Evolutionary conservation across 257 asterid genomes (phyloP).

Genomic region (Nemophila menziesii): DNA sequence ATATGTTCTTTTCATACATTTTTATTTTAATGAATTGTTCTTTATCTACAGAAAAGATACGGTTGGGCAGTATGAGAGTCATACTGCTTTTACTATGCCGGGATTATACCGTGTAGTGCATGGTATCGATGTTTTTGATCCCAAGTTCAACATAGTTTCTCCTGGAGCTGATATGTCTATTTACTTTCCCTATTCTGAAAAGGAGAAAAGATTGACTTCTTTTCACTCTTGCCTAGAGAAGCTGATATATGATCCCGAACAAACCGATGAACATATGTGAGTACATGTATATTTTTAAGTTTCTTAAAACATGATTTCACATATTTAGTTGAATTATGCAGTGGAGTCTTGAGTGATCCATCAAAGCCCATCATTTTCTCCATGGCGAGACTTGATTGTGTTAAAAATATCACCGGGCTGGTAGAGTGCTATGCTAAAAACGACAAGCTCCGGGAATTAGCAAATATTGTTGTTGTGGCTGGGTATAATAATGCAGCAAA

Average conservation of each 20-base stretch:
- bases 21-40: neutral
- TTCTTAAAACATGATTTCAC: neutral
- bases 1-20: neutral
- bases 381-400: slow-evolving; percentile 97
- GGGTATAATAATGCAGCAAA: slow-evolving; percentile 66
- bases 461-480: slow-evolving; percentile 86
- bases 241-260: slow-evolving; percentile 68
- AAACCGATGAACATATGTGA: slow-evolving; percentile 74
- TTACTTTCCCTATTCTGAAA: slow-evolving; percentile 63
- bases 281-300: slow-evolving; percentile 11
- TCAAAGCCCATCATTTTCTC: slow-evolving; percentile 90
- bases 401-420: slow-evolving; percentile 81
- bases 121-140: slow-evolving; percentile 94
- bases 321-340: slow-evolving; percentile 15
- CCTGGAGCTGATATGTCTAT: slow-evolving; percentile 90
- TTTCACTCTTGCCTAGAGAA: slow-evolving; percentile 61
- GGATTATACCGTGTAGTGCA: slow-evolving; percentile 90
- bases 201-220: slow-evolving; percentile 64
- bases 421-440: slow-evolving; percentile 82
- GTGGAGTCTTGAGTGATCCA: slow-evolving; percentile 55
- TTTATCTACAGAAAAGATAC: slow-evolving; percentile 60
- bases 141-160: slow-evolving; percentile 96
- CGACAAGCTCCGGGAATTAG: slow-evolving; percentile 50
- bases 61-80: slow-evolving; percentile 94
- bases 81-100: slow-evolving; percentile 79